Evolutionary conservation across 2,329 filamentous ascomycete genomes (phyloP), one percentile per base, ranked within the genome.

Genomic region (Sphaerostilbella broomeana): DNA sequence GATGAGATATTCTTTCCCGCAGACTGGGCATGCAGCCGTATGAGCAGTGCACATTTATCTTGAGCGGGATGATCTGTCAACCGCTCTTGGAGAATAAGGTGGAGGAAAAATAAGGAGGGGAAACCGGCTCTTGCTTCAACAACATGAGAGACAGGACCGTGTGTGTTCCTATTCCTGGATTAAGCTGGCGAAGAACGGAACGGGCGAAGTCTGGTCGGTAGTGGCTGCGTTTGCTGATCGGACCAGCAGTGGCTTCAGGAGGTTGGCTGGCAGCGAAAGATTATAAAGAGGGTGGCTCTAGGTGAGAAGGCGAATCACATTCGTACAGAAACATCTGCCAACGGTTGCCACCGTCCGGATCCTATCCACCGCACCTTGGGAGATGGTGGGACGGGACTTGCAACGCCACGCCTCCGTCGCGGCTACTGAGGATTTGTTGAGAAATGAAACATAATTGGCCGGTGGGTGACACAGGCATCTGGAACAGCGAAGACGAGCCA

Each of bases 41-140:
- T 76, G 61, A 70, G 75, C 72, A 58, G 61, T 69, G 67, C 75
- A 78, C 74, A 78, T 78, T 68, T 75, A 76, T 57, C 54, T 51
- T 53, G 50, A 64, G 34, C 26, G 30, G 13, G 28, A 38, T 15
- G 30, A 42, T 50, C 35, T 41, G 48, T 47, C 43, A 46, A 47
- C 41, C 44, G 36, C 28, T 35, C 44, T 42, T 35, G 42, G 36
- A 40, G 42, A 42, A 36, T 31, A 44, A 40, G 40, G 43, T 31
- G 42, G 36, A 42, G 25, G 27, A 38, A 40, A 45, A 37, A 38
- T 34, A 44, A 45, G 34, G 46, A 45, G 44, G 42, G 47, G 20
- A 19, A 40, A 10, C 34, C 35, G 9, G 27, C 40, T 27, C 31
- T 40, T 31, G 30, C 19, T 31, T 35, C 31, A 26, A 29, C 36